Base-by-base conservation (phyloP, 805 yeast genomes). In the Scheffersomyces coipomensis region DNA sequence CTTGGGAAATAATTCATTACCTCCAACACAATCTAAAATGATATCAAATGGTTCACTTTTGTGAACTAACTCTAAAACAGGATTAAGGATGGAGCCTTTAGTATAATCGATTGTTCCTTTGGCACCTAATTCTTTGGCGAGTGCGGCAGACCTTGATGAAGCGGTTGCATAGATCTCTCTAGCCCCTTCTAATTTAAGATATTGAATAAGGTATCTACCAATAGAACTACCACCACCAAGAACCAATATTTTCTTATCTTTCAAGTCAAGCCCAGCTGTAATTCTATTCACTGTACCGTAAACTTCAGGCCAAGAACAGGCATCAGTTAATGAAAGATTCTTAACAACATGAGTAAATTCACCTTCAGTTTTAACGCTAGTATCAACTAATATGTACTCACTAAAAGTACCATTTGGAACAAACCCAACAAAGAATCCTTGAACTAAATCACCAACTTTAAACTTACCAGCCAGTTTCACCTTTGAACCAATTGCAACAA, bases 191-290 rank as follows among this genome's bases (percentile, higher is more conserved):
- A 40, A 38, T 55, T 76, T 81, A 9, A 83, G 78, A 29, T 85
- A 56, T 55, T 81, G 86, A 24, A 78, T 64, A 3, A 73, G 67
- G 43, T 67, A 71, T 21, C 71, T 55, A 15, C 90, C 89, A 12
- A 84, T 89, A 11, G 82, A 62, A 1, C 95, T 80, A 7, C 85
- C 81, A 19, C 85, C 91, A 27, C 96, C 96, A 33, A 85, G 63
- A 16, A 87, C 71, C 35, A 85, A 66, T 4, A 84, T 76, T 42
- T 70, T 74, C 4, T 78, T 64, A 10, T 67, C 65, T 27, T 63
- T 65, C 16, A 76, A 60, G 23, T 60, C 65, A 2, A 55, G 54
- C 19, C 49, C 37, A 6, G 55, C 52, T 21, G 74, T 55, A 35
- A 70, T 53, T 35, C 64, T 55, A 46, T 52, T 70, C 0, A 91